Base-by-base conservation (phyloP, 139 green algal genomes). In the Chlamydomonas sp. region DNA sequence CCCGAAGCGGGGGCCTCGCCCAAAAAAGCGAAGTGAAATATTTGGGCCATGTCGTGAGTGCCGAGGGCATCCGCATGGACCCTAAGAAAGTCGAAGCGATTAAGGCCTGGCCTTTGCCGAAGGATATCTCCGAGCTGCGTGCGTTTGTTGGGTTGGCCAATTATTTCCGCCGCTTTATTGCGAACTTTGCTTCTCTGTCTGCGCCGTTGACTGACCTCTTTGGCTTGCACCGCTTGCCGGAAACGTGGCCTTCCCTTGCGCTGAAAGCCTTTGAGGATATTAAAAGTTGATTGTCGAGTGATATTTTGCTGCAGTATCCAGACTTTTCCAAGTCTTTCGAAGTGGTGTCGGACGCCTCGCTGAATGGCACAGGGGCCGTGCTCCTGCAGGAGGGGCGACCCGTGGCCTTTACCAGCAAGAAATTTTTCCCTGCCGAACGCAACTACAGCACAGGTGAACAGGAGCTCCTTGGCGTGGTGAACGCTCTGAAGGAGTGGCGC, bases 81-180 rank as follows among this genome's bases (percentile, higher is more conserved):
- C 78, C 63, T 2, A 84, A 84, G 78, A 84, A 84, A 18, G 78
- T 84, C 2, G 78, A 74, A 49, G 63, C n/a, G 7, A 85, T 85
- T 5, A 64, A 57, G 7, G 58, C 16, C 15, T 85, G 79, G 79
- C 79, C 79, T 1, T 15, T 67, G 15, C 79, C 66, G 4, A 66
- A 58, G 67, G 78, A 83, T 12, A 9, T 73, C 1, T 63, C 62
- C n/a, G 78, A 83, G 62, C 16, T 83, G 3, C 20, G 78, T 57
- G 18, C 78, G 10, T 83, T 83, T 62, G 78, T 83, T 2, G 78
- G 78, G 20, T 12, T 83, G 1, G 78, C 78, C 2, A 81, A 81
- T 12, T 81, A 81, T 6, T 81, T 81, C 77, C 60, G 66, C 12
- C 66, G 66, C 9, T 71, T 71, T 71, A 12, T 71, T 9, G 9